A percentile compares a stretch with the other conserved stretches of the same genome.
phyloP scores from a whole-genome alignment of 371 early-diverging fungal genomes.

The Saksenaea oblongispora region DNA sequence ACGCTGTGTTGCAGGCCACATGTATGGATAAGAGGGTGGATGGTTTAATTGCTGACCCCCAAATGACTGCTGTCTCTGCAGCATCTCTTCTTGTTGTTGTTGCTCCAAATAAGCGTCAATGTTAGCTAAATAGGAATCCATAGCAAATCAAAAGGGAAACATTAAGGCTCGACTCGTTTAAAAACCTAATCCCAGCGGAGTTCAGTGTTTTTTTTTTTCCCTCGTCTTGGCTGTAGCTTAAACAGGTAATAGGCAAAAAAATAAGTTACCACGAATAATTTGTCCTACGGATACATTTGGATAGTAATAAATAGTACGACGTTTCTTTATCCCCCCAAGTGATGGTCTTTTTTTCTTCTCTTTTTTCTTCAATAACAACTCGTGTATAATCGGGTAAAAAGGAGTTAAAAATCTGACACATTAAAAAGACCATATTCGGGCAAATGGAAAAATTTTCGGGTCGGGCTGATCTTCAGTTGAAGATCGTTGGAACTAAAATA shows the following conservation, averaged over 20 bases:
- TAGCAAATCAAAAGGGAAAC: background rate
- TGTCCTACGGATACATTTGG: background rate
- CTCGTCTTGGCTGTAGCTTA: too few species aligned
- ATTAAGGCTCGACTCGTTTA: background rate
- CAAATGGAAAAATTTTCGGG: background rate
- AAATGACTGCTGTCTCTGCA: slow-evolving; percentile 1
- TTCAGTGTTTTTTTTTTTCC: background rate
- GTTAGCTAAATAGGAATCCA: slow-evolving; percentile 9
- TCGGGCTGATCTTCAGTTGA: background rate
- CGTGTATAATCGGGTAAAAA: too few species aligned
- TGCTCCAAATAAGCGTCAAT: slow-evolving; percentile 12
- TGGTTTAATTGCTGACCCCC: too few species aligned
- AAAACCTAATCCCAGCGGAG: background rate
- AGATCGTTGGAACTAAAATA: background rate
- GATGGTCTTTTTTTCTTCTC: too few species aligned
- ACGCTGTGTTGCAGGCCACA: background rate
- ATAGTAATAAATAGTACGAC: background rate
- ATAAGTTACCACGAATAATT: background rate
- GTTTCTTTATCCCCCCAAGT: background rate
- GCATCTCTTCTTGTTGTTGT: background rate
- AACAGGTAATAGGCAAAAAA: background rate
- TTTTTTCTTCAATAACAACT: too few species aligned
- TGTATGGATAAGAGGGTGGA: background rate
- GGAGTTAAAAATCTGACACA: too few species aligned
- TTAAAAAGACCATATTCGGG: too few species aligned